Evolutionary conservation across 176 grass and related monocot genomes (phyloP).

Genomic region (Luzula sylvatica): DNA sequence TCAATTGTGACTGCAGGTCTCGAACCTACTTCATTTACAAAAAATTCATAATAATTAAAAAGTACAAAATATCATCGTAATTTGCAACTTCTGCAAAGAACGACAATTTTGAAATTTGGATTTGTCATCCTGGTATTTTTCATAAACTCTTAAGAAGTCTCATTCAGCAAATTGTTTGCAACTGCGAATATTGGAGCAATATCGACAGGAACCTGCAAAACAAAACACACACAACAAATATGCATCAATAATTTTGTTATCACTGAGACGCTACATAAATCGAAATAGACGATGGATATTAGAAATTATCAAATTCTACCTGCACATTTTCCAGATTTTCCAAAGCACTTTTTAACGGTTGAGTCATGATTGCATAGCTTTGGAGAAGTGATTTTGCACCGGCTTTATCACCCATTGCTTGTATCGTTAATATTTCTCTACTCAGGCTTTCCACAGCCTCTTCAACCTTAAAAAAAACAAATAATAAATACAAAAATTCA

Average conservation of each 20-base stretch:
- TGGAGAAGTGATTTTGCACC: constrained; percentile 51
- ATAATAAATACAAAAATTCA: background rate
- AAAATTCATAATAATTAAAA: background rate
- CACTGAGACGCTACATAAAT: too few relatives aligned
- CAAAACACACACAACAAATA: too few relatives aligned
- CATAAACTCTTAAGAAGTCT: constrained; percentile 10
- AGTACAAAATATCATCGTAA: background rate
- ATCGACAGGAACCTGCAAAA: constrained; percentile 73
- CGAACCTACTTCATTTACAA: too few relatives aligned
- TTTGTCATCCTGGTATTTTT: too few relatives aligned
- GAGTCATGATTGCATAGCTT: constrained; percentile 55
- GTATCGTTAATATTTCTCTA: constrained; percentile 83
- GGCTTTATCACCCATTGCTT: constrained; percentile 75
- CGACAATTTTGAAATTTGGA: too few relatives aligned
- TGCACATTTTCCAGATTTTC: constrained; percentile 75
- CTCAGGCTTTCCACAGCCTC: constrained; percentile 77
- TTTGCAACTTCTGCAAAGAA: too few relatives aligned
- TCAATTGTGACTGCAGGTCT: too few relatives aligned
- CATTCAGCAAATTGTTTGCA: constrained; percentile 41
- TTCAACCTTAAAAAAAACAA: constrained; percentile 54
- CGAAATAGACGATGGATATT: too few relatives aligned
- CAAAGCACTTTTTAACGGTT: constrained; percentile 57
- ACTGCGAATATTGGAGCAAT: constrained; percentile 45
- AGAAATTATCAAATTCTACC: constrained; percentile 19
- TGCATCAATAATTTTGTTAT: too few relatives aligned